Percentiles rank a stretch among this genome's conserved stretches.
These are phyloP conservation scores for Yarrowia bubula DNA, from an alignment of 805 yeast species.

Conservation along the genomic window DNA sequence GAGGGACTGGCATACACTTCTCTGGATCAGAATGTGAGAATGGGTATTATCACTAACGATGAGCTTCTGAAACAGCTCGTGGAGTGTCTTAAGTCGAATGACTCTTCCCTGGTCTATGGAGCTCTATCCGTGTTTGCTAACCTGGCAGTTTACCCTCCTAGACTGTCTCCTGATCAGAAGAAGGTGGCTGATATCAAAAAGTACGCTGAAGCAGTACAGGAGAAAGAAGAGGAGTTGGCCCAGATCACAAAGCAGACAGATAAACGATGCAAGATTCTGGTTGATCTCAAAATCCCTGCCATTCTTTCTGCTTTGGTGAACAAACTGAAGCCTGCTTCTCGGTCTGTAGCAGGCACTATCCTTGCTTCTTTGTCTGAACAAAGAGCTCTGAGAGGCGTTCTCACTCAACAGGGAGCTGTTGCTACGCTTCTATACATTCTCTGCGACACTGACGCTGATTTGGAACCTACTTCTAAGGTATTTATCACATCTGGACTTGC, in stretches of 20 bases:
- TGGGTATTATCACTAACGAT: slow-evolving; percentile 31
- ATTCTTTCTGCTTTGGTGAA: slow-evolving; percentile 32
- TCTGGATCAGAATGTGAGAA: slow-evolving; percentile 36
- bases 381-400: slow-evolving; percentile 33
- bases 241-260: slow-evolving; percentile 33
- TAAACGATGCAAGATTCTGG: slow-evolving; percentile 33
- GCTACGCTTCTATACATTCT: slow-evolving; percentile 37
- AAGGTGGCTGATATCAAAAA: slow-evolving; percentile 34
- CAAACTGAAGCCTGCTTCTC: slow-evolving; percentile 32
- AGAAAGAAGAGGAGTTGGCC: slow-evolving; percentile 29
- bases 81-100: slow-evolving; percentile 26
- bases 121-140: slow-evolving; percentile 37
- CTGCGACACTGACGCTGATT: neutral
- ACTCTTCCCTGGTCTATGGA: slow-evolving; percentile 39
- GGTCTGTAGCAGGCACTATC: slow-evolving; percentile 34
- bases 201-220: slow-evolving; percentile 36
- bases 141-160: slow-evolving; percentile 39
- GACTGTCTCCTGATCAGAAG: slow-evolving; percentile 37
- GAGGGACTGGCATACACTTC: slow-evolving; percentile 44
- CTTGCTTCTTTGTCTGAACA: slow-evolving; percentile 38
- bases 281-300: slow-evolving; percentile 33
- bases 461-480: slow-evolving; percentile 31
- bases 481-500: slow-evolving; percentile 39
- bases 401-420: slow-evolving; percentile 41
- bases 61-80: slow-evolving; percentile 32